Conservation (phyloP, 2,329 filamentous ascomycete species). For the Didymella segeticola region DNA sequence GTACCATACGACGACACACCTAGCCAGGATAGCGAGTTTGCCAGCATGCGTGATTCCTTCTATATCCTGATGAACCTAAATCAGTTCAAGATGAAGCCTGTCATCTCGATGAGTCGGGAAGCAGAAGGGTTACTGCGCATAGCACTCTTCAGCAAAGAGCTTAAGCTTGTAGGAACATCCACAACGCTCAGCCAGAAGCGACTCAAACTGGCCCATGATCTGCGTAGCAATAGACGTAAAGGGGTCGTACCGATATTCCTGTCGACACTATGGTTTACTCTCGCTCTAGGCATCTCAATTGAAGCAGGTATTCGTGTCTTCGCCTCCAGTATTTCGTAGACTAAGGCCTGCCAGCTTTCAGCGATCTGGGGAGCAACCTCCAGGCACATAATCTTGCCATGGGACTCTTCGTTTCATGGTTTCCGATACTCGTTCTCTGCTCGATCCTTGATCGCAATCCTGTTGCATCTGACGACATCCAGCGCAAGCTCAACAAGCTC, state of each 20-base stretch:
- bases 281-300: constrained; percentile 43
- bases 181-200: constrained; percentile 36
- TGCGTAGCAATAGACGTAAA: constrained; percentile 48
- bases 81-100: constrained; percentile 49
- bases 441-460: constrained; percentile 55
- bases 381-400: constrained; percentile 53
- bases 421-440: constrained; percentile 52
- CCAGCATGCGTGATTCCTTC: constrained; percentile 50
- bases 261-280: constrained; percentile 51
- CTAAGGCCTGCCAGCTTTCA: constrained; percentile 32
- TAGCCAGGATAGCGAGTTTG: constrained; percentile 35
- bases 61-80: constrained; percentile 53
- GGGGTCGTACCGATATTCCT: constrained; percentile 49
- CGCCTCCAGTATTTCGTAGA: too few species aligned
- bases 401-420: constrained; percentile 52
- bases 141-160: constrained; percentile 47
- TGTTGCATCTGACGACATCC: constrained; percentile 47
- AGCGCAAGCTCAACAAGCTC: constrained; percentile 46
- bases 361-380: constrained; percentile 44
- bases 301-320: constrained; percentile 5
- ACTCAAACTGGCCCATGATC: constrained; percentile 42
- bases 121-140: constrained; percentile 49
- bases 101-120: constrained; percentile 29
- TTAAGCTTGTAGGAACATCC: constrained; percentile 30
- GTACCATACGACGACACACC: constrained; percentile 32